Base-by-base conservation (phyloP, 1,284 basidiomycete genomes). In the Hymenochaete sp. region DNA sequence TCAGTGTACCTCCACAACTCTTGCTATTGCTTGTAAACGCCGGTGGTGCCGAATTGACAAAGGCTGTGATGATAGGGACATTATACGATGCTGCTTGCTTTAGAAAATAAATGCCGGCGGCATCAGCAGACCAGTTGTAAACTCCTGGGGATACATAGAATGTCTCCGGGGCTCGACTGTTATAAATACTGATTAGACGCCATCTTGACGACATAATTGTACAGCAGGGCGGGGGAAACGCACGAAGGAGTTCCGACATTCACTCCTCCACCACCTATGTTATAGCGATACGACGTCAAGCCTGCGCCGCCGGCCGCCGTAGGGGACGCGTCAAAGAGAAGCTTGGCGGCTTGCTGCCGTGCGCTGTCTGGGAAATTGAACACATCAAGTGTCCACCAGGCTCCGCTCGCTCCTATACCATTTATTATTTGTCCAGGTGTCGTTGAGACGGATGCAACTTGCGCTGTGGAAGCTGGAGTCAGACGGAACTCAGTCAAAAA, bases 21-120 rank as follows among this genome's bases (percentile, higher is more conserved):
- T 49, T 42, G 10, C 47, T 48, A 46, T 57, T 58, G 45, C 47
- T 59, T 5, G 58, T 59, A 45, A 60, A 57, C 1, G 53, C 52
- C 31, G 52, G 45, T 10, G 58, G 58, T 33, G 58, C 59, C 25
- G 56, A 57, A 35, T 61, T 61, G 5, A 59, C 56, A 43, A 61
- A 61, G 6, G 53, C 50, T 0, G 59, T 60, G 16, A 60, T 37
- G 29, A 52, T 47, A 16, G 59, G 57, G 8, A 60, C 47, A 22
- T 48, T 47, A 9, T 49, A 43, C 19, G 44, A 35, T 4, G 56
- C 56, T 10, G 56, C 56, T 19, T 53, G 48, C 28, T 48, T 47
- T 24, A 57, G 52, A 40, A 57, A 57, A 28, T 52, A 57, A 3
- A 52, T 33, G 9, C 56, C 56, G 32, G 51, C 50, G 7, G 53